Base-by-base conservation (phyloP, 129 eudicot species). In the Ambrosia trifida region DNA sequence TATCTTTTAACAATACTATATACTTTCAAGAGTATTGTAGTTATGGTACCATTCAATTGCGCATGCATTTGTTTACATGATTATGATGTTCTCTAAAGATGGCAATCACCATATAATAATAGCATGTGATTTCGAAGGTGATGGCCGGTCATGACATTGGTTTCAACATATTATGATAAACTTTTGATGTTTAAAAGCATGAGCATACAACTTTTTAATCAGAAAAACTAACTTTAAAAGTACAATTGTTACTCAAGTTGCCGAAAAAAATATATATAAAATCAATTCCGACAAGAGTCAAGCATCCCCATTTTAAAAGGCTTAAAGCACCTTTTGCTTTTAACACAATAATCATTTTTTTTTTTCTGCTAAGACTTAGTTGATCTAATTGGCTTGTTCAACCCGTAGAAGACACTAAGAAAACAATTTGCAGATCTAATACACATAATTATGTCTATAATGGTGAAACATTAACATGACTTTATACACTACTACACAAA, bases 11-110 rank as follows among this genome's bases (percentile, higher is more conserved):
- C 66, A 76, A 1, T 41, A 47, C 43, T 24, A 24, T 24, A 24
- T 35, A 74, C 14, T 61, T 13, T 19, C n/a, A 12, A 20, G 60
- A 53, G 60, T 28, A 47, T 44, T 18, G 56, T 69, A 16, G 70
- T 77, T 59, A 63, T 62, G 58, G 66, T 50, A 70, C 44, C 51
- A 66, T 75, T 66, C 79, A 47, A 12, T 72, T 72, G 82, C 82
- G 82, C 82, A 51, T 78, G 82, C 82, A 64, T 78, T 78, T 62
- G 4, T 78, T 78, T 71, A 78, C 66, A 70, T 70, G 72, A 78
- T 78, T 70, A 78, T 10, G 77, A 62, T 78, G 77, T 43, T 70
- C 6, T 52, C 6, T 52, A 78, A 78, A 63, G 81, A 61, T 53
- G 43, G 35, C 66, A 77, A 71, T 70, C 77, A 71, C 13, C 52